Base-by-base conservation (phyloP, 2,329 filamentous ascomycete species). In the Periconia sp. region DNA sequence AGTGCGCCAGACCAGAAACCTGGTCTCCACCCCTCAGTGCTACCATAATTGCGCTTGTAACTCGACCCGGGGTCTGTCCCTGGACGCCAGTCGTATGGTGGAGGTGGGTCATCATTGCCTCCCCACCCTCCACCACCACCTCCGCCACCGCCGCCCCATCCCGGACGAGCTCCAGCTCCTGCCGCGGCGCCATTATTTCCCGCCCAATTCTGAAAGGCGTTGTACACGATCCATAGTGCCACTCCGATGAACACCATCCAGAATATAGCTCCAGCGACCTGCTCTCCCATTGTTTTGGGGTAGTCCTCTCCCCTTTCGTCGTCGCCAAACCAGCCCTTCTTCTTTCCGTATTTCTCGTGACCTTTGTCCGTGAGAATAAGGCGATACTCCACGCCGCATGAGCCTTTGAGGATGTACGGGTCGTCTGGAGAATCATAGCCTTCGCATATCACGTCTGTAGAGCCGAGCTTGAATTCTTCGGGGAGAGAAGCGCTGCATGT, bases 401-500 rank as follows among this genome's bases (percentile, higher is more conserved):
- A 94, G 16, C 94, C 94, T 61, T 88, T 91, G 40, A 97, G 74
- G n/a, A 97, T 81, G 68, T 90, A 95, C 0, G 84, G 83, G 67
- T 97, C 94, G 33, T 92, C 83, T 1, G 86, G 72, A 11, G 75
- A 78, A 44, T 81, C 76, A 72, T 96, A 97, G 9, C 94, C 92
- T 65, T 99, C 92, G 70, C 94, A 99, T 9, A 91, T 77, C 41
- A 97, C 92, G 50, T 97, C 92, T 9, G 92, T 96, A 48, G 82
- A 80, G 43, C 89, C 92, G 19, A 97, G 82, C 70, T 86, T 86
- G 70, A 86, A 84, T 53, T 86, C 83, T 9, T 75, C 67, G 0
- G 83, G 83, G 1, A 86, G 68, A 3, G 76, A 74, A 4, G 83
- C 81, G n/a, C 83, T 83, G 72, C 92, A 99, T 19, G 88, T 89